Evolutionary conservation across 805 yeast genomes (phyloP), one percentile per base, ranked within the genome.

Genomic region (Ogataea wickerhamii): DNA sequence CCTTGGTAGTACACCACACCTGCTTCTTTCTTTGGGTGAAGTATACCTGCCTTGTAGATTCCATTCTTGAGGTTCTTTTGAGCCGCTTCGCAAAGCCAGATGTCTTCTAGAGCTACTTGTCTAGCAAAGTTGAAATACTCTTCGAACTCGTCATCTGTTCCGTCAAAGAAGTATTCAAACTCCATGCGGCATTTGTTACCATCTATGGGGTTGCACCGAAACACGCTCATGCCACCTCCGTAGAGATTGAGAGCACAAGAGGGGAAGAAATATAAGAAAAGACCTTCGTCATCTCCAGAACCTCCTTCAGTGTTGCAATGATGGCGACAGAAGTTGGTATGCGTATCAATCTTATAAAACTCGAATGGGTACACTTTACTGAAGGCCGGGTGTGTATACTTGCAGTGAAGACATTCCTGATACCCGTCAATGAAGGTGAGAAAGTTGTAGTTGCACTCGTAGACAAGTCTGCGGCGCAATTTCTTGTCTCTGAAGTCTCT

Each of bases 41-140:
- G 42, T n/a, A 47, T 19, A 14, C 63, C 61, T 18, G 39, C 39
- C 32, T 44, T 43, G 36, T 58, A 58, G 21, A 53, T 37, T 5
- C 56, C 60, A 18, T 36, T 34, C 23, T 34, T 37, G 17, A 58
- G 37, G 35, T 56, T 58, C 35, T 44, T 44, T 37, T 58, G 63
- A 8, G 56, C 53, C 13, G 53, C 52, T 42, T 56, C 63, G 36
- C 63, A 58, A 32, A 58, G 38, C 51, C 52, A 48, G 26, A 51
- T 45, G 32, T 58, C 63, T 45, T 58, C 63, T 18, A 45, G 21
- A 10, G 61, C 61, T 32, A 58, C 63, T 42, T 56, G 61, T 41
- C 63, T 49, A 2, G 58, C 61, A 46, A 58, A 58, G 27, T 49
- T 47, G 36, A 43, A 56, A 40, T 56, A 58, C 6, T 28, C 45